These are phyloP conservation scores for Globisporangium apiculatum DNA, from an alignment of 352 stramenopile genomes.

Conservation along the genomic window DNA sequence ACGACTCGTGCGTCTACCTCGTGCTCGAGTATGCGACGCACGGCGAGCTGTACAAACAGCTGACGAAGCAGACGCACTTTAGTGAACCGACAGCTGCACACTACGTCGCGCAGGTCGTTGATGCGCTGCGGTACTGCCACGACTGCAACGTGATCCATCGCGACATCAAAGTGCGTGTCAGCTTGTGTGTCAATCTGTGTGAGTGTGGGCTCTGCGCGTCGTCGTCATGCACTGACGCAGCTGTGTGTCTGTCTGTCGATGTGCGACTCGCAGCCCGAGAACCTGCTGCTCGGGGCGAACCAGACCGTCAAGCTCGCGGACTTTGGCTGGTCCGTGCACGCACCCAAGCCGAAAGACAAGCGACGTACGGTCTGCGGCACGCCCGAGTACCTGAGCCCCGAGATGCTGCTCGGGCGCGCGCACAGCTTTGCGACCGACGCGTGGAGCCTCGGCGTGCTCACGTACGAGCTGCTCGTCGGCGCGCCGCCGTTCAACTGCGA, in stretches of 20 bases:
- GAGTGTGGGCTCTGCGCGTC: not conserved
- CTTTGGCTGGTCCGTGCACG: constrained; percentile 84
- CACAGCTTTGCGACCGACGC: constrained; percentile 68
- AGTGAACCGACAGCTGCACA: constrained; percentile 38
- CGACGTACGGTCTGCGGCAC: constrained; percentile 80
- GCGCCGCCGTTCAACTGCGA: constrained; percentile 73
- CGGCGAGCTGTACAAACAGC: constrained; percentile 76
- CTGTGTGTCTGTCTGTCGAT: constrained; percentile 5
- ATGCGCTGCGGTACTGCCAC: constrained; percentile 75
- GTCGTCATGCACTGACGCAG: not conserved
- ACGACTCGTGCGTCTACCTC: constrained; percentile 76
- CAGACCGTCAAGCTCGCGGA: constrained; percentile 82
- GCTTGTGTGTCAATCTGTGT: not conserved
- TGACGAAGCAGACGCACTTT: constrained; percentile 53
- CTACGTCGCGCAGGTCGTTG: constrained; percentile 75
- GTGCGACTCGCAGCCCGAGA: constrained; percentile 49
- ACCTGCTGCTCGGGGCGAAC: constrained; percentile 69
- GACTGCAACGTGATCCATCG: constrained; percentile 77
- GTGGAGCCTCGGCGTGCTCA: constrained; percentile 81
- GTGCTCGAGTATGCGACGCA: constrained; percentile 79
- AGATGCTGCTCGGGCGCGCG: constrained; percentile 60
- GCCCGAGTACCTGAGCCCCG: constrained; percentile 79
- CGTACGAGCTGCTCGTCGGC: constrained; percentile 77
- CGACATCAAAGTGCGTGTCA: constrained; percentile 70
- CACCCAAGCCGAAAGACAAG: constrained; percentile 42